These are phyloP conservation scores for Vigna reflexopilosa DNA, from an alignment of 306 rosid genomes.

Conservation along the genomic window DNA sequence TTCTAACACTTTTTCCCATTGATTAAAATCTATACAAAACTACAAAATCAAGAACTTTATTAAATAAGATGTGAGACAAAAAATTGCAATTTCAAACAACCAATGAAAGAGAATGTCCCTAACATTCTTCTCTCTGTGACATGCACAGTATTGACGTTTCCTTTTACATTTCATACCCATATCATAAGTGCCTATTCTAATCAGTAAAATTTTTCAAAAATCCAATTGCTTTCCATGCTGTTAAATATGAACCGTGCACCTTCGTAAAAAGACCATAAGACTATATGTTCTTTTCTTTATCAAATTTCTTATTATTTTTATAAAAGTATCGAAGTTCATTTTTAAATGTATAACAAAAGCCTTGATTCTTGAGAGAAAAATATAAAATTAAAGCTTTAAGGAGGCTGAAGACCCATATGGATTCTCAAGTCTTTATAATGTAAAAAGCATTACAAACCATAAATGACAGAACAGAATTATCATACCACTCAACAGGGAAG, in stretches of 20 bases:
- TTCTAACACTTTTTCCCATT: too few relatives aligned
- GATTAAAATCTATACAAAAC: too few relatives aligned
- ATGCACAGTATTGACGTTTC: not conserved
- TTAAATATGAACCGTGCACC: too few relatives aligned
- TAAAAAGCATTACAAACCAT: not conserved
- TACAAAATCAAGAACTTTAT: too few relatives aligned
- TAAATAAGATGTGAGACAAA: too few relatives aligned
- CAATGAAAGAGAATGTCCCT: too few relatives aligned
- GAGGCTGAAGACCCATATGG: constrained; percentile 29
- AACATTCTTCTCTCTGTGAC: too few relatives aligned
- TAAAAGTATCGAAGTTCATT: not conserved
- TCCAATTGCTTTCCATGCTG: too few relatives aligned
- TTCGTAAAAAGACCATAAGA: not conserved
- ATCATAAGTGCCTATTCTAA: not conserved
- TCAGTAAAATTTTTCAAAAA: too few relatives aligned
- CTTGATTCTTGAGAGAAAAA: constrained; percentile 1
- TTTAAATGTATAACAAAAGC: not conserved
- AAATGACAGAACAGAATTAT: constrained; percentile 21
- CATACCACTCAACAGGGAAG: constrained; percentile 18
- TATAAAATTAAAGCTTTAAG: not conserved
- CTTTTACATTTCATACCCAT: not conserved
- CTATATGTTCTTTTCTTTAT: not conserved
- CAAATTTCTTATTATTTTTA: not conserved
- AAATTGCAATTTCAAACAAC: too few relatives aligned
- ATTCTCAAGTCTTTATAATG: not conserved